Evolutionary conservation across 106 monocot species (phyloP).

Genomic region (Hemerocallis citrina): DNA sequence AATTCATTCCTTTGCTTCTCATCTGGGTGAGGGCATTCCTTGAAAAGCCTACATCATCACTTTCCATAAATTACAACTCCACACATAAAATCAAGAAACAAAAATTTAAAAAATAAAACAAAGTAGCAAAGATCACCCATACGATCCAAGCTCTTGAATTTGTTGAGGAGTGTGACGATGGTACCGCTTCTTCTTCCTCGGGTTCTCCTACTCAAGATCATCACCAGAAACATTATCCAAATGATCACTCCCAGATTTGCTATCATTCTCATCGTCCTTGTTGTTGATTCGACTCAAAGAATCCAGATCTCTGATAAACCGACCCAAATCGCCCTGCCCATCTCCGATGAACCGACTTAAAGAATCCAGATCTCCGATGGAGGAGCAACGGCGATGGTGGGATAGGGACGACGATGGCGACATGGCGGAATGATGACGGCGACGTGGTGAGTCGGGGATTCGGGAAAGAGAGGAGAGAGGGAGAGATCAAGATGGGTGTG

Average conservation of each 20-base stretch:
- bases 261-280: neutral
- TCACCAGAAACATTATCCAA: slow-evolving; percentile 43
- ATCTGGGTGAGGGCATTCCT: slow-evolving; percentile 96
- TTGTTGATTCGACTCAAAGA: neutral
- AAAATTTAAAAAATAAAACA: neutral
- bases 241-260: slow-evolving; percentile 1
- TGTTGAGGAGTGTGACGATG: slow-evolving; percentile 61
- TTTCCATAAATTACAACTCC: neutral
- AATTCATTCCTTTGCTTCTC: slow-evolving; percentile 92
- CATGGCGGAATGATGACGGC: too few species aligned
- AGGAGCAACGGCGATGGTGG: too few species aligned
- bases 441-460: too few species aligned
- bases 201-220: slow-evolving; percentile 40
- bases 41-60: slow-evolving; percentile 63
- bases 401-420: too few species aligned
- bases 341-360: too few species aligned
- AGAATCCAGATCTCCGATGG: too few species aligned
- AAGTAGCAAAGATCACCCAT: neutral
- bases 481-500: too few species aligned
- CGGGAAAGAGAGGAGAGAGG: too few species aligned
- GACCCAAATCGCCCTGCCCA: neutral
- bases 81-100: neutral
- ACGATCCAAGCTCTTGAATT: slow-evolving; percentile 82
- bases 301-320: slow-evolving; percentile 4
- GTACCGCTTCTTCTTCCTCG: slow-evolving; percentile 42